A percentile compares a stretch with the other conserved stretches of the same genome.
phyloP scores from a whole-genome alignment of 2,329 filamentous ascomycete species.

The Aciculosporium take region DNA sequence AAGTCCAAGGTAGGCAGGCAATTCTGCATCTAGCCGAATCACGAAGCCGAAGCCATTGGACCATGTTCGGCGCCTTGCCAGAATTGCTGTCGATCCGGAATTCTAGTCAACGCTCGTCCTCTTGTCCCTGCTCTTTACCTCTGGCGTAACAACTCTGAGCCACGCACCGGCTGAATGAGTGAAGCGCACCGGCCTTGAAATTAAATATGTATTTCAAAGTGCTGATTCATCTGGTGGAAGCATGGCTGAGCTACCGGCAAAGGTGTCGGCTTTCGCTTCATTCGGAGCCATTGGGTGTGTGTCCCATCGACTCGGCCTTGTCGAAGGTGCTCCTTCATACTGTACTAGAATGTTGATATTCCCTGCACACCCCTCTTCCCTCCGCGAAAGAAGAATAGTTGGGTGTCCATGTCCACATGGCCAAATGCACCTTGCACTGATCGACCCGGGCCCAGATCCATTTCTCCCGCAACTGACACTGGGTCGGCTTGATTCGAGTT shows the following conservation, averaged over 20 bases:
- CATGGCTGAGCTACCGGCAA: not conserved
- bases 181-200: not conserved
- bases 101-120: not conserved
- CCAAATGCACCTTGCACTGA: not conserved
- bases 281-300: not conserved
- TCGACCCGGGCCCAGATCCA: not conserved
- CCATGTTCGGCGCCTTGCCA: not conserved
- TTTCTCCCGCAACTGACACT: not conserved
- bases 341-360: not conserved
- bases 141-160: not conserved
- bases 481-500: not conserved
- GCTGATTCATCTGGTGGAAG: not conserved
- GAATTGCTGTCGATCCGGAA: not conserved
- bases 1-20: not conserved
- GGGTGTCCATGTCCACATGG: not conserved
- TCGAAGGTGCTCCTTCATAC: slow-evolving; percentile 1
- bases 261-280: not conserved
- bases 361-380: not conserved
- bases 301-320: not conserved
- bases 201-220: too few species aligned
- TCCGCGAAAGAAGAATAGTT: not conserved
- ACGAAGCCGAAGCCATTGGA: not conserved
- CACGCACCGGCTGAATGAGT: not conserved
- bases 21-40: slow-evolving; percentile 3
- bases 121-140: not conserved